phyloP scores from a whole-genome alignment of 1,284 basidiomycete genomes.

The Apiotrichum gracile region DNA sequence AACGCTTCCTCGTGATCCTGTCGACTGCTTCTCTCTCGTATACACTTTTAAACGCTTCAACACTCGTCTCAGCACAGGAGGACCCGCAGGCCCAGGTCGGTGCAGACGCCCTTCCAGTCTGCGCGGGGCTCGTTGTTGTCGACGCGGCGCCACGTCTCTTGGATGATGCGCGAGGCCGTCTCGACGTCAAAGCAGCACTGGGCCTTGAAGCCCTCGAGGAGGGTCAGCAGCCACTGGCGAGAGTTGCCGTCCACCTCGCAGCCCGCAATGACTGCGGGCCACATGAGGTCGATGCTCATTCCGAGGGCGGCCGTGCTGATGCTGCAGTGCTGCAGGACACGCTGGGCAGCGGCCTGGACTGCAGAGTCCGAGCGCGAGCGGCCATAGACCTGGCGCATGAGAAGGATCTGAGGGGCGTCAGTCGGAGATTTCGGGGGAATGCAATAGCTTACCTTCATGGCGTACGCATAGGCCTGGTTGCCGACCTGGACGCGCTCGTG shows the following conservation, averaged over 20 bases:
- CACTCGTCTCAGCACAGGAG: slow-evolving; percentile 17
- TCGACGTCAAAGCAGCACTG: slow-evolving; percentile 54
- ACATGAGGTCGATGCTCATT: slow-evolving; percentile 48
- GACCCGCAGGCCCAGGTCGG: slow-evolving; percentile 37
- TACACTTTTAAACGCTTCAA: background rate
- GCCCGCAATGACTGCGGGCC: slow-evolving; percentile 52
- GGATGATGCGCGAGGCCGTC: slow-evolving; percentile 51
- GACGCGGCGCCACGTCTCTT: slow-evolving; percentile 47
- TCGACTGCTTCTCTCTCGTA: too few species aligned
- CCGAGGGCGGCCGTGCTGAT: slow-evolving; percentile 40
- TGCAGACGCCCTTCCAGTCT: slow-evolving; percentile 44
- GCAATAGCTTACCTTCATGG: slow-evolving; percentile 43
- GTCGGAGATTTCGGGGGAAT: background rate
- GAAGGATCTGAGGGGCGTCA: slow-evolving; percentile 45
- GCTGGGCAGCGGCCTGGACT: slow-evolving; percentile 44
- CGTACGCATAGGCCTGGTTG: slow-evolving; percentile 45
- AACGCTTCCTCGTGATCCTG: too few species aligned
- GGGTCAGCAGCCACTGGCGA: slow-evolving; percentile 47
- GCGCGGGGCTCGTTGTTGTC: slow-evolving; percentile 27
- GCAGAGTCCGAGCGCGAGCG: slow-evolving; percentile 44
- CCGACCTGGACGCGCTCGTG: slow-evolving; percentile 48
- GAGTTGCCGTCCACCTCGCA: slow-evolving; percentile 46
- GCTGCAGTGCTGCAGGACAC: slow-evolving; percentile 41
- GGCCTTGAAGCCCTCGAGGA: slow-evolving; percentile 51
- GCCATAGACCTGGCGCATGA: slow-evolving; percentile 50